Evolutionary conservation across 805 yeast genomes (phyloP), one percentile per base, ranked within the genome.

Genomic region (Jamesozyma gamospora): DNA sequence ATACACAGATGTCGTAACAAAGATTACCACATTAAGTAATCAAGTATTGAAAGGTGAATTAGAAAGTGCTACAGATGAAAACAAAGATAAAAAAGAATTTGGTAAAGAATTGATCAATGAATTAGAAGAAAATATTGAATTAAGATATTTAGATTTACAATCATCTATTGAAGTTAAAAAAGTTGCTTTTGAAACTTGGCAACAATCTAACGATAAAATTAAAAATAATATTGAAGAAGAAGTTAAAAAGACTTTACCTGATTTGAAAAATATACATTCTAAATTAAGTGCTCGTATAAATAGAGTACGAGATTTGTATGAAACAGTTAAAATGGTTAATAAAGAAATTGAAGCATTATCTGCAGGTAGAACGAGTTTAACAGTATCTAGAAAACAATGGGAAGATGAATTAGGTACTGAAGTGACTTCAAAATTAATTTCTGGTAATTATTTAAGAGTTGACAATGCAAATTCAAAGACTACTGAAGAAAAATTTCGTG

Each of bases 321-420:
- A 49, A 6, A 46, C 47, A 14, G 53, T 58, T 12, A 34, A 36
- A 14, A 42, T 39, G 21, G 43, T 52, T 2, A 58, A 58, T 40
- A 42, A 42, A 8, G 59, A 55, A 31, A 39, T 52, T 1, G 56
- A 50, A 21, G 41, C 38, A 16, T 39, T 58, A 32, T 41, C 50
- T 15, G 47, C 41, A 15, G 50, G 55, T 5, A 47, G 49, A 25
- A 49, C 58, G 2, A 46, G 42, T 27, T 37, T 58, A 19, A 42
- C 49, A 8, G 49, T 56, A 2, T 36, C 52, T 7, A 47, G 42
- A 15, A 36, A 43, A 26, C 56, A 57, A 35, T 58, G 63, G 63
- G 56, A 49, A 31, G 31, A 42, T 11, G 50, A 49, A 31, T 41
- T 58, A 9, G 62, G 62, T 13, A 19, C 34, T 13, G 44, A 44